Evolutionary conservation across 306 rosid genomes (phyloP).

Genomic region (Alnus glutinosa): DNA sequence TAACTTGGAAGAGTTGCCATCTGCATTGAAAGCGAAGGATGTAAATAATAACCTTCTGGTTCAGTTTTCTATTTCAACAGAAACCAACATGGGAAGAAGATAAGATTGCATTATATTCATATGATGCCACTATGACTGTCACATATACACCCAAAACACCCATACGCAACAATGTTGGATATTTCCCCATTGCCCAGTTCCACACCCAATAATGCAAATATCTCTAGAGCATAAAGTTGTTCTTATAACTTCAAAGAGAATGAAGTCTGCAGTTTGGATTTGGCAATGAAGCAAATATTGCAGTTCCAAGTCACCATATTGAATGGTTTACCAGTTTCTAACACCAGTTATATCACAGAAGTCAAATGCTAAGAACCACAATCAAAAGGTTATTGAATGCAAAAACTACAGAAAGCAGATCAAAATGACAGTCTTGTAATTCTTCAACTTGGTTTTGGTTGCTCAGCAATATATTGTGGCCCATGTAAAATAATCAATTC

Average conservation of each 20-base stretch:
- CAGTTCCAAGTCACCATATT: neutral
- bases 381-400: neutral
- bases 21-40: constrained; percentile 50
- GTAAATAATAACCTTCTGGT: constrained; percentile 27
- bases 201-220: neutral
- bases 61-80: constrained; percentile 5
- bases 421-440: neutral
- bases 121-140: no score
- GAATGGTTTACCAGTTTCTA: neutral
- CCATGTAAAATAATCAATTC: neutral
- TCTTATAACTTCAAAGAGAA: neutral
- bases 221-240: neutral
- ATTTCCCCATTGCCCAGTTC: neutral
- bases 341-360: neutral
- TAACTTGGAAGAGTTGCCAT: constrained; percentile 68
- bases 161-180: neutral
- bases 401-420: neutral
- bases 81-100: no score
- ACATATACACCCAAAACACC: no score
- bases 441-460: neutral
- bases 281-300: neutral
- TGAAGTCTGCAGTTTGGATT: neutral
- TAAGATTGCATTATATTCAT: no score
- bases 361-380: neutral
- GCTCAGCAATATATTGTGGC: neutral